These are phyloP conservation scores for Trichaptum fuscoviolaceum DNA, from an alignment of 768 basidiomycete genomes.

Conservation along the genomic window DNA sequence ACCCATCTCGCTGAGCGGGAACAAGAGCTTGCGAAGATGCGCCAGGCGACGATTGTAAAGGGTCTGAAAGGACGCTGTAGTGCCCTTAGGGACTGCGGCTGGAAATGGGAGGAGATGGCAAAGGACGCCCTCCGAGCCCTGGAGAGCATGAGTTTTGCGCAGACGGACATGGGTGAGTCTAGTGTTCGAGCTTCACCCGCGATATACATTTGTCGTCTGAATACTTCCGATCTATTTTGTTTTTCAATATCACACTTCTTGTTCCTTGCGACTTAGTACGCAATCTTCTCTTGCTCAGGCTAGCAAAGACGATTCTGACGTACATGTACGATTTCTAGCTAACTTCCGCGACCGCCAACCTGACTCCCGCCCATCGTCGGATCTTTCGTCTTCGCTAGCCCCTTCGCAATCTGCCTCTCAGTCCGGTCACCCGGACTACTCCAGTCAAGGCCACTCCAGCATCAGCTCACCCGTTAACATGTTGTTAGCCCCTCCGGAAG, in stretches of 20 bases:
- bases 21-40: conserved; percentile 47
- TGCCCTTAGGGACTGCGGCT: conserved; percentile 66
- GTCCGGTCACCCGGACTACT: conserved; percentile 25
- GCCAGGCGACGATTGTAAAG: conserved; percentile 51
- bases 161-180: background rate
- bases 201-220: background rate
- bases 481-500: conserved; percentile 6
- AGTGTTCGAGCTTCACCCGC: background rate
- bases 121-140: conserved; percentile 51
- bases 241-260: background rate
- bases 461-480: background rate
- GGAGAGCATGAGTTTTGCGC: conserved; percentile 10
- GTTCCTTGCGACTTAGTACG: background rate
- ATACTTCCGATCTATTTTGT: background rate
- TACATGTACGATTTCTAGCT: background rate
- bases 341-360: background rate
- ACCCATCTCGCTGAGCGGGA: conserved; percentile 67
- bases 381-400: conserved; percentile 49
- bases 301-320: background rate
- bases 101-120: conserved; percentile 63
- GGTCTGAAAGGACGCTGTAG: conserved; percentile 58
- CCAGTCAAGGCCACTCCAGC: conserved; percentile 3
- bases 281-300: background rate
- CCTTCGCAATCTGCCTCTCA: conserved; percentile 80
- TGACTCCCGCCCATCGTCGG: background rate